These are phyloP conservation scores for Cytospora chrysosperma DNA, from an alignment of 2,329 filamentous ascomycete species.

Conservation along the genomic window DNA sequence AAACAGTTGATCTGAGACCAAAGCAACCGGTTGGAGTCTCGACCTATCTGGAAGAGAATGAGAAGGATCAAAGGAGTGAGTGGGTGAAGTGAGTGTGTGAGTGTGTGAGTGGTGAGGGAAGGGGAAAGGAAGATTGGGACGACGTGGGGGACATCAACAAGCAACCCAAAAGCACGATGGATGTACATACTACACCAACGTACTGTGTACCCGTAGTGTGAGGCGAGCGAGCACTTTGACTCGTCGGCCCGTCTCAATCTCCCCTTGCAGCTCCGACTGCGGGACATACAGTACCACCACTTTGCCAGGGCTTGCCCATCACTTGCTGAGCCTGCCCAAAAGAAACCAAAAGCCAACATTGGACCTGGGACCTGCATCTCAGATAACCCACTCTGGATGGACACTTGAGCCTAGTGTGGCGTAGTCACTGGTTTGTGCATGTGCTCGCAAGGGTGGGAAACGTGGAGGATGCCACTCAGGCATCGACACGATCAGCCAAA, in stretches of 20 bases:
- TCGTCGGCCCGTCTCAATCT: not conserved
- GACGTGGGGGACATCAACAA: not conserved
- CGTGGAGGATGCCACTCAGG: slow-evolving; percentile 5
- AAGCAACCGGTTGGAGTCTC: not conserved
- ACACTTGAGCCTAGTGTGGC: too few species aligned
- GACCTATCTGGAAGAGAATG: not conserved
- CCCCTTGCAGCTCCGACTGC: not conserved
- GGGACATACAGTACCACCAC: not conserved
- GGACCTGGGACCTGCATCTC: not conserved
- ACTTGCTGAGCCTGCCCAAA: not conserved
- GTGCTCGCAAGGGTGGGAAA: not conserved
- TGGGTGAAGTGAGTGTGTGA: not conserved
- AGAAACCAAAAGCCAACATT: too few species aligned
- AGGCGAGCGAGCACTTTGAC: not conserved
- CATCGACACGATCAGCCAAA: slow-evolving; percentile 13
- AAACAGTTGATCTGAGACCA: not conserved
- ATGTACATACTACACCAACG: too few species aligned
- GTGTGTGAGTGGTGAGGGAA: slow-evolving; percentile 2
- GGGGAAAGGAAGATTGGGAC: slow-evolving; percentile 10
- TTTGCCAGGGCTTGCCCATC: too few species aligned
- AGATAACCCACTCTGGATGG: not conserved
- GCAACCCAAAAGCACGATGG: not conserved
- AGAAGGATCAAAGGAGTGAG: not conserved
- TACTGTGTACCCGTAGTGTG: too few species aligned
- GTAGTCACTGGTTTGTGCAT: not conserved